Base-by-base conservation (phyloP, 257 asterid genomes). In the Mentha longifolia region DNA sequence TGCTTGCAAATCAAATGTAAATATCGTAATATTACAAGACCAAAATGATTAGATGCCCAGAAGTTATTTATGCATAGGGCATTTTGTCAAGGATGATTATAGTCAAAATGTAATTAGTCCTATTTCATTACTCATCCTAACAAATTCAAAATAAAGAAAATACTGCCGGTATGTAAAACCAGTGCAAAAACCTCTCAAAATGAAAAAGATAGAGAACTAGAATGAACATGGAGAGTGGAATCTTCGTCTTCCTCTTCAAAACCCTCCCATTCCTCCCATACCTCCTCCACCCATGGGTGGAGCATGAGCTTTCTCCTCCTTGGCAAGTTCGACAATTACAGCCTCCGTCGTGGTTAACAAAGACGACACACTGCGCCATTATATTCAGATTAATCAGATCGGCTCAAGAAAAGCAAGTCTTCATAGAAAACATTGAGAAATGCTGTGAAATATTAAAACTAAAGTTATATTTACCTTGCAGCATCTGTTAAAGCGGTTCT, bases 401-500 rank as follows among this genome's bases (percentile, higher is more conserved):
- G 20, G 33, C 33, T 6, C n/a, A 9, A 19, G 31, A 11, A 52
- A 19, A 11, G 13, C 4, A 1, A 30, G 13, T 11, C 12, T n/a
- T 30, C 28, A 16, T 31, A 17, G 6, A 3, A 47, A 19, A 10
- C 20, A 30, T 52, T 19, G 33, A 52, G 59, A 11, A 15, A 9
- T 1, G 17, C 80, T 11, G 25, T 28, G 62, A 14, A 28, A 13
- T 28, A 6, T 28, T n/a, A 0, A 13, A 25, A 13, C 16, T 25
- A 28, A 10, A 39, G 39, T 25, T 11, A 15, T 25, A 9, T 37
- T 79, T 69, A 88, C 97, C 97, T 92, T 9, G 98, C 98, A 51
- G 98, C 97, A 77, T 91, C 98, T 0, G 86, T 92, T 47, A 93
- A 83, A 17, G 98, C 97, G 54, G 96, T 91, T 79, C 98, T 91